Conservation (phyloP, 345 rosid genomes). For the Clarkia xantiana region DNA sequence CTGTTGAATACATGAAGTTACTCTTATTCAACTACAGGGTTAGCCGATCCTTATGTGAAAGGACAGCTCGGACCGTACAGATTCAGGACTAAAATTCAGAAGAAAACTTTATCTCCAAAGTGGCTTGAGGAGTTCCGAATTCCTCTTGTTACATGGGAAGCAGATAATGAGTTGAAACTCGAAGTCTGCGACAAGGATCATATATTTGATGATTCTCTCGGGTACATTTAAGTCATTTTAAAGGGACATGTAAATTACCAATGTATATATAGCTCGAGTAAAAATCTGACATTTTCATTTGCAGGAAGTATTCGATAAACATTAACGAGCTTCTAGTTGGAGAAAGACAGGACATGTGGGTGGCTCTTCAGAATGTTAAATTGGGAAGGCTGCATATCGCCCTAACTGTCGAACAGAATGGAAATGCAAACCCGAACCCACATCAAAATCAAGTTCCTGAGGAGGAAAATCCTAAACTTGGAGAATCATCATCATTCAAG, state of each 20-base stretch:
- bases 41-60: constrained; percentile 93
- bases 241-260: too few species aligned
- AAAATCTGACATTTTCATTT: not conserved
- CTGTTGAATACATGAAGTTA: too few species aligned
- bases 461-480: constrained; percentile 1
- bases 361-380: constrained; percentile 68
- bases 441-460: too few species aligned
- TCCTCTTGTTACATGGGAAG: constrained; percentile 75
- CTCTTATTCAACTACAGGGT: constrained; percentile 30
- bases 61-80: constrained; percentile 77
- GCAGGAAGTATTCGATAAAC: constrained; percentile 51
- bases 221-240: too few species aligned
- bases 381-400: constrained; percentile 86
- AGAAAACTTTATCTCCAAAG: constrained; percentile 70
- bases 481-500: constrained; percentile 13
- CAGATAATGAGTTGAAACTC: constrained; percentile 41
- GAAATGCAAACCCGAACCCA: constrained; percentile 14
- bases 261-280: not conserved
- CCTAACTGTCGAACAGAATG: constrained; percentile 43
- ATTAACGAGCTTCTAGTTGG: constrained; percentile 52
- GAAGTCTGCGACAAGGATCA: constrained; percentile 85
- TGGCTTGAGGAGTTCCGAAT: constrained; percentile 88
- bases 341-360: constrained; percentile 67
- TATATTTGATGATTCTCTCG: constrained; percentile 72
- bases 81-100: constrained; percentile 54